Evolutionary conservation across 257 asterid species (phyloP).

Genomic region (Pogostemon cablin): DNA sequence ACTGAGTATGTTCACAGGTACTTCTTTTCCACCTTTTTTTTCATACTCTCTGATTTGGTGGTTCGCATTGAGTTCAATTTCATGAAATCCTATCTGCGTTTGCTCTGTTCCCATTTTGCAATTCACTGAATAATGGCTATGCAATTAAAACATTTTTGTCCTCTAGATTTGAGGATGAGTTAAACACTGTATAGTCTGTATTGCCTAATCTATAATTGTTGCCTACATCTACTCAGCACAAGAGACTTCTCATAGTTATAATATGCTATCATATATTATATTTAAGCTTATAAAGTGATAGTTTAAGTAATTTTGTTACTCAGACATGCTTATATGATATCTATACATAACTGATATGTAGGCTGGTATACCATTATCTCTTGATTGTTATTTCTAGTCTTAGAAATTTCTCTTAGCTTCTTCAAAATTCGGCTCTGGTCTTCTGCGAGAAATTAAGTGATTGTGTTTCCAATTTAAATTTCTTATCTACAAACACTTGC

Average conservation of each 20-base stretch:
- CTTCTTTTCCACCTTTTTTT: constrained; percentile 22
- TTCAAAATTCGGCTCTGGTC: background rate
- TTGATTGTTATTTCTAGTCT: background rate
- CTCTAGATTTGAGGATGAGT: background rate
- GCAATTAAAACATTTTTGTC: background rate
- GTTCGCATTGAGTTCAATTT: constrained; percentile 1
- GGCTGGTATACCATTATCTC: background rate
- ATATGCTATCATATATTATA: background rate
- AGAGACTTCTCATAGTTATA: background rate
- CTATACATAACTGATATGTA: background rate
- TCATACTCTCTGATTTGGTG: constrained; percentile 5
- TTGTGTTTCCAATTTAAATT: background rate
- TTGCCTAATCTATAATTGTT: background rate
- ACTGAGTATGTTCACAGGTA: constrained; percentile 99
- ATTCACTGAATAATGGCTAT: background rate
- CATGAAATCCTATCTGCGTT: background rate
- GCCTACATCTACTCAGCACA: background rate
- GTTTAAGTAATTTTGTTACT: constrained; percentile 1
- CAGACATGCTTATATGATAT: background rate
- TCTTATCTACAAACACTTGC: background rate
- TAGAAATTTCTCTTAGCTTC: constrained; percentile 3
- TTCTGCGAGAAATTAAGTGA: background rate
- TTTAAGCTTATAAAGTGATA: background rate
- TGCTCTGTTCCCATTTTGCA: background rate
- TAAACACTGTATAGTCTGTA: no score